Percentiles rank a stretch among this genome's conserved stretches.
These are phyloP conservation scores for Penicillium sp. DNA, from an alignment of 2,329 filamentous ascomycete species.

Conservation along the genomic window DNA sequence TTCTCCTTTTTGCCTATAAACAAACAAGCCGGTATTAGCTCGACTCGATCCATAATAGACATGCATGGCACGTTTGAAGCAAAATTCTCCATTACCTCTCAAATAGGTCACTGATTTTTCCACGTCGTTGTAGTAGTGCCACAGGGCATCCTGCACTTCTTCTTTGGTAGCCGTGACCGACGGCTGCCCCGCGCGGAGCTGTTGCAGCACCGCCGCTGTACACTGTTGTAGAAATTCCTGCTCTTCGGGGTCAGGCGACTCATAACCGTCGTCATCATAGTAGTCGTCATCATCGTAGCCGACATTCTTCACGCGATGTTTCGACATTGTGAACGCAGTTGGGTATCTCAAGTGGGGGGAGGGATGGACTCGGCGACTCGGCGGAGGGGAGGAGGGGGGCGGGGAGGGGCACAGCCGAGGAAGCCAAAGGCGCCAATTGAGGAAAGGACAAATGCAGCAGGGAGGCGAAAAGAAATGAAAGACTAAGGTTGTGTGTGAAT, in stretches of 20 bases:
- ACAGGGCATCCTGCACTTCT: conserved; percentile 85
- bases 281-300: conserved; percentile 43
- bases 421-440: background rate
- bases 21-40: background rate
- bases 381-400: conserved; percentile 4
- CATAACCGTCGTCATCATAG: conserved; percentile 41
- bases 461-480: background rate
- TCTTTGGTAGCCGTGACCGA: conserved; percentile 61
- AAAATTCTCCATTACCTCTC: conserved; percentile 51
- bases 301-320: conserved; percentile 46
- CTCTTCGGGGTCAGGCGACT: conserved; percentile 44
- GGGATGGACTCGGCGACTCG: conserved; percentile 5
- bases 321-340: conserved; percentile 39
- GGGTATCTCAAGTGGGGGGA: conserved; percentile 5
- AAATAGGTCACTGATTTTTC: conserved; percentile 81
- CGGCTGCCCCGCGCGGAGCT: conserved; percentile 59
- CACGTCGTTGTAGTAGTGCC: conserved; percentile 95
- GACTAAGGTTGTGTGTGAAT: too few relatives aligned
- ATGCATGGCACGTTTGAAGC: background rate
- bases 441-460: background rate
- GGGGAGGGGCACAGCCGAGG: conserved; percentile 1
- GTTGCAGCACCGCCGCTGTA: conserved; percentile 63
- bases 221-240: conserved; percentile 61
- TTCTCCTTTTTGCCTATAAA: conserved; percentile 38
- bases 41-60: background rate